A percentile compares a stretch with the other conserved stretches of the same genome.
Conservation (phyloP, 192 early-diverging fungal species). For the Chytriomyces sp. region DNA sequence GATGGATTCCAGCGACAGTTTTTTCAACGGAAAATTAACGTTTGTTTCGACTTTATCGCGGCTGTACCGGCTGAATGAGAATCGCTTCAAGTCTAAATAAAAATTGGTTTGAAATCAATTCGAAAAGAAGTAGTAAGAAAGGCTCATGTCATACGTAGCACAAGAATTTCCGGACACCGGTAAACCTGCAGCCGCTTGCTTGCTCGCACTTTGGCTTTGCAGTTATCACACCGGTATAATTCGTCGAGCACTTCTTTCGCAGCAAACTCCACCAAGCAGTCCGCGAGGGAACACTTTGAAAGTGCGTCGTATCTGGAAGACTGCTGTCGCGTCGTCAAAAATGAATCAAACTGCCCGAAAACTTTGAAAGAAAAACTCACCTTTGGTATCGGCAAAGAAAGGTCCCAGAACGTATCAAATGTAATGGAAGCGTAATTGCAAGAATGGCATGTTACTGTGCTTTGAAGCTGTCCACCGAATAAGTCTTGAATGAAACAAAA, state of each 20-base stretch:
- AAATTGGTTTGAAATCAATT: not conserved
- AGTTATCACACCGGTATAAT: slow-evolving; percentile 71
- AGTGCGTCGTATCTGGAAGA: not conserved
- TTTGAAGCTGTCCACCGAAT: slow-evolving; percentile 62
- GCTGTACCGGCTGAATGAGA: slow-evolving; percentile 42
- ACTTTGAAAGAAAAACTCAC: slow-evolving; percentile 14
- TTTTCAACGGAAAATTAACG: slow-evolving; percentile 43
- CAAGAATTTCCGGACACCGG: slow-evolving; percentile 52
- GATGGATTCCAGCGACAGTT: slow-evolving; percentile 39
- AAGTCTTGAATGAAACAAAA: slow-evolving; percentile 35
- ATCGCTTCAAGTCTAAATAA: slow-evolving; percentile 53
- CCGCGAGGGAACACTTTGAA: slow-evolving; percentile 32
- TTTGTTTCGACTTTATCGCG: slow-evolving; percentile 50
- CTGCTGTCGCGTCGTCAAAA: not conserved
- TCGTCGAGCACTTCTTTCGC: slow-evolving; percentile 70
- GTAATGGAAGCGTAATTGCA: slow-evolving; percentile 54
- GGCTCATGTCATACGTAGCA: slow-evolving; percentile 49
- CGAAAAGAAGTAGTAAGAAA: not conserved
- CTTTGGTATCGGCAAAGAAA: slow-evolving; percentile 60
- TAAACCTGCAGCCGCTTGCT: slow-evolving; percentile 50
- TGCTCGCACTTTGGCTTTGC: slow-evolving; percentile 47
- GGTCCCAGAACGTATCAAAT: slow-evolving; percentile 66
- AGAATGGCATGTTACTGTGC: slow-evolving; percentile 49
- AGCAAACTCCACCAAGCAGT: slow-evolving; percentile 71
- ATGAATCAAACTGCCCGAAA: not conserved